Evolutionary conservation across 176 grass and related monocot genomes (phyloP).

Genomic region (Pharus latifolius): DNA sequence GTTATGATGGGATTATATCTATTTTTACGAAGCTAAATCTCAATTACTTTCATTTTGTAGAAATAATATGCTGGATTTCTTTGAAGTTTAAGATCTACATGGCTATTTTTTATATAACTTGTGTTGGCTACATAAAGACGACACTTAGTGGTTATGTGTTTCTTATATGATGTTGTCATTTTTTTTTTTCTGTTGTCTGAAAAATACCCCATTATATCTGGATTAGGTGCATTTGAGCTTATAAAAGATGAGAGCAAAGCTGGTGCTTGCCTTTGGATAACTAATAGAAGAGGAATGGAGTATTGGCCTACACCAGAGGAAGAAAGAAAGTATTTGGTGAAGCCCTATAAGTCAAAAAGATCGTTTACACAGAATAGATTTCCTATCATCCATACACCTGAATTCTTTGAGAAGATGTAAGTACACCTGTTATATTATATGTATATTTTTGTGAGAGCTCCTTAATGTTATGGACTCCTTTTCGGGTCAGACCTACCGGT

Average conservation of each 20-base stretch:
- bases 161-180: neutral
- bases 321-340: conserved; percentile 50
- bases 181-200: conserved; percentile 3
- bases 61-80: too few species aligned
- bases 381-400: conserved; percentile 47
- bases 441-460: neutral
- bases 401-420: conserved; percentile 90
- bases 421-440: conserved; percentile 15
- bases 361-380: conserved; percentile 35
- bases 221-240: conserved; percentile 74
- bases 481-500: too few species aligned
- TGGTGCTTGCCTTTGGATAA: conserved; percentile 93
- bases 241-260: conserved; percentile 91
- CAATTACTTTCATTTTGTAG: too few species aligned
- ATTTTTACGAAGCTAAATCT: too few species aligned
- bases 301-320: conserved; percentile 82
- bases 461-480: too few species aligned
- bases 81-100: too few species aligned
- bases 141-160: neutral
- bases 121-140: too few species aligned
- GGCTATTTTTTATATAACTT: too few species aligned
- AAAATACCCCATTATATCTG: neutral
- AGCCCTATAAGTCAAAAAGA: conserved; percentile 40
- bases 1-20: too few species aligned
- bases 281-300: conserved; percentile 73